Conservation (phyloP, 495 filamentous ascomycete genomes). For the Cercophora samala region DNA sequence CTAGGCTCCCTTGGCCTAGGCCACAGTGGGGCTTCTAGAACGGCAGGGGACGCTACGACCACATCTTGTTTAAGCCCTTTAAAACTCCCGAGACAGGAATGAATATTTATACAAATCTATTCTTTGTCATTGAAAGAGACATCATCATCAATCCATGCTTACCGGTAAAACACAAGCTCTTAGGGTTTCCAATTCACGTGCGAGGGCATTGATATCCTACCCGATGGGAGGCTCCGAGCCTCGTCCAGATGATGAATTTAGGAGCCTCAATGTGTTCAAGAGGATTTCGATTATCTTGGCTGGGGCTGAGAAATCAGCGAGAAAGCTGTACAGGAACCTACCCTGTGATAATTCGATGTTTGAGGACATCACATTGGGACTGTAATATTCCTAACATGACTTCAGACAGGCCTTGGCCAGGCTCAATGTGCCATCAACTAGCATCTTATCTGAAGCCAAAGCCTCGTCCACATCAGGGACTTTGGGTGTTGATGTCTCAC, state of each 20-base stretch:
- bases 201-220: too few species aligned
- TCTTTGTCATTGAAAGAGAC: not conserved
- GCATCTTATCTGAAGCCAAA: too few species aligned
- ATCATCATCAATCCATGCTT: too few species aligned
- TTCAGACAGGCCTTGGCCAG: too few species aligned
- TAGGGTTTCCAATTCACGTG: too few species aligned
- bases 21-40: not conserved
- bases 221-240: too few species aligned
- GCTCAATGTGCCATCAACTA: too few species aligned
- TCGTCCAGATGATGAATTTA: not conserved
- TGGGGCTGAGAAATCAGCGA: not conserved
- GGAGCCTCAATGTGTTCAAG: not conserved
- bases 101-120: not conserved
- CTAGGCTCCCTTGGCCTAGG: not conserved
- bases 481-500: too few species aligned
- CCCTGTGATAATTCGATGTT: not conserved
- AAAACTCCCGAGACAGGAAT: not conserved
- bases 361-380: not conserved
- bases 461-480: too few species aligned
- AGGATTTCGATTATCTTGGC: not conserved
- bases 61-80: not conserved
- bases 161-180: too few species aligned
- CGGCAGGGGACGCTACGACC: not conserved
- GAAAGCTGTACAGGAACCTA: not conserved
- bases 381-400: not conserved